phyloP scores from a whole-genome alignment of 768 basidiomycete species.

The Trametes sanguinea region DNA sequence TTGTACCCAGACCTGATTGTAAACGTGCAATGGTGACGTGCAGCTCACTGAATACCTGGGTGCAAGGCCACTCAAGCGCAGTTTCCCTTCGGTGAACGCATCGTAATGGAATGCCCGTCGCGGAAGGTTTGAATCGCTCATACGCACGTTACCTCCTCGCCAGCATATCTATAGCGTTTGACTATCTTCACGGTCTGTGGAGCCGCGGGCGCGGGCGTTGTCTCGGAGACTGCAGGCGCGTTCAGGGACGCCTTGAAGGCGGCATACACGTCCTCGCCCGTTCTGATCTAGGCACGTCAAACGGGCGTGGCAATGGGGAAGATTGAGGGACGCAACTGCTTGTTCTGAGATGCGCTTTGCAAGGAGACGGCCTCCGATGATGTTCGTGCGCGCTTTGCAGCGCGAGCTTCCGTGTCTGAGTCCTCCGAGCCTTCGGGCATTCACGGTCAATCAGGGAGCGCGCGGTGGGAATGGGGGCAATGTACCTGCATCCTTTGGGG shows the following conservation, averaged over 20 bases:
- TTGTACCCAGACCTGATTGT: too few relatives aligned
- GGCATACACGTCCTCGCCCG: slow-evolving; percentile 65
- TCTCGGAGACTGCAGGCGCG: slow-evolving; percentile 26
- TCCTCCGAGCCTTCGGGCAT: not conserved
- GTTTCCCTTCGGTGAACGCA: too few relatives aligned
- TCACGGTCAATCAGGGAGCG: not conserved
- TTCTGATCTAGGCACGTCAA: slow-evolving; percentile 39
- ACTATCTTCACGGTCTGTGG: slow-evolving; percentile 59
- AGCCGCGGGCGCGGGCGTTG: slow-evolving; percentile 20
- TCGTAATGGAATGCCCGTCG: too few relatives aligned
- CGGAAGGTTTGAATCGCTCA: too few relatives aligned
- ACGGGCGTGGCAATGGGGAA: not conserved
- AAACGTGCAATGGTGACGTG: too few relatives aligned
- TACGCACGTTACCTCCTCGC: slow-evolving; percentile 65
- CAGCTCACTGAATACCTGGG: too few relatives aligned
- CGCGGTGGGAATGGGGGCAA: not conserved
- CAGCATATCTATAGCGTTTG: slow-evolving; percentile 73
- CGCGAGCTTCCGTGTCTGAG: slow-evolving; percentile 7
- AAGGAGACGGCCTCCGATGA: slow-evolving; percentile 23
- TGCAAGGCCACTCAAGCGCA: too few relatives aligned
- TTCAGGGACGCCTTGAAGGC: slow-evolving; percentile 67
- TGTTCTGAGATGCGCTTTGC: slow-evolving; percentile 40
- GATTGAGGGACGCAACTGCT: slow-evolving; percentile 42
- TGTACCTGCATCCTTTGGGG: slow-evolving; percentile 46
- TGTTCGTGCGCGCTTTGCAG: slow-evolving; percentile 37